Evolutionary conservation across 208 protist species (phyloP), one percentile per base, ranked within the genome.

Genomic region (Acanthamoeba castellanii): DNA sequence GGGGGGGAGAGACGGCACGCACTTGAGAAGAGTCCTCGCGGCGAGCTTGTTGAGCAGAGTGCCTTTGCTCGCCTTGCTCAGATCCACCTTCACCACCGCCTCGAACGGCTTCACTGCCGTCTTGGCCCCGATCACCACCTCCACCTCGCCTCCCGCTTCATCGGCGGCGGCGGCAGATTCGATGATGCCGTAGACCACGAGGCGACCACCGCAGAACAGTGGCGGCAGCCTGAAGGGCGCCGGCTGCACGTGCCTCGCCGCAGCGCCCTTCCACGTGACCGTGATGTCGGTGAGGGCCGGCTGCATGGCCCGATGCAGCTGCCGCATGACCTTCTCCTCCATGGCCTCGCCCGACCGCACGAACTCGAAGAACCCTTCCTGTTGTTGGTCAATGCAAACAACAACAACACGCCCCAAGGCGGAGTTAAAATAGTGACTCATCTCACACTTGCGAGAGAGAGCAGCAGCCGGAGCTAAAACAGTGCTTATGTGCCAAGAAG

Each of bases 271-370:
- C 81, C 95, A 96, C 42, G 30, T 42, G 1, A 96, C 89, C 0
- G 34, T 61, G 42, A 96, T 76, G 81, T 96, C 93, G 22, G 76
- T 92, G 78, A 96, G 87, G 3, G 95, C 95, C 11, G 96, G 96
- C 72, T 96, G 95, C n/a, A 96, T 59, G n/a, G 84, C 76, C 22
- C 96, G 42, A 27, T 68, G 68, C 14, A 96, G 64, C 59, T 95
- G 95, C 1, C 88, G 45, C 52, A 95, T 93, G 11, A 96, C 76
- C 55, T 96, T 96, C n/a, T 92, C 93, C 32, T 94, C 50, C 45
- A 55, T 94, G 68, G 55, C 81, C 42, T 95, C 52, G 20, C 91
- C 84, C 22, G 94, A 85, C 1, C 91, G n/a, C n/a, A 96, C 50
- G 74, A 96, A 96, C 59, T 96, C 95, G 50, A 70, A 42, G 50